Evolutionary conservation across 148 eudicot genomes (phyloP).

Genomic region (Camellia japonica): DNA sequence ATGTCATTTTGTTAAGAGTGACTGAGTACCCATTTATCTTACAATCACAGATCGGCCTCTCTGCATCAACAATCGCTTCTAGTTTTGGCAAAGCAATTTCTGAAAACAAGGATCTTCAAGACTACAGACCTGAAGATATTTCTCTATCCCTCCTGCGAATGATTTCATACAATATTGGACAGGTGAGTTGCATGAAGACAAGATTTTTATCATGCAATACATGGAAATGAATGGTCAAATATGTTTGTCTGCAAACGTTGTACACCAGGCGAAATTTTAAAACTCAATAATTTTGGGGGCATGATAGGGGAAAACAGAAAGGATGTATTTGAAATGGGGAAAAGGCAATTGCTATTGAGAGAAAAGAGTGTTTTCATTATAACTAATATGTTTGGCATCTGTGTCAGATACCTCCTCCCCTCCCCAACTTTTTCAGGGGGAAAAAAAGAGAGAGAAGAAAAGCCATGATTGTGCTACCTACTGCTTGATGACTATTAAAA

Average conservation of each 20-base stretch:
- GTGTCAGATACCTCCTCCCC: not conserved
- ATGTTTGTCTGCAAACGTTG: not conserved
- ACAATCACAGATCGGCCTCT: constrained; percentile 78
- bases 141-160: constrained; percentile 94
- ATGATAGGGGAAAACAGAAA: not conserved
- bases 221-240: not conserved
- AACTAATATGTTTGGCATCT: not conserved
- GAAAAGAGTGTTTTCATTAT: not conserved
- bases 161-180: constrained; percentile 98
- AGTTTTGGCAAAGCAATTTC: constrained; percentile 98
- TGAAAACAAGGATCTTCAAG: constrained; percentile 77
- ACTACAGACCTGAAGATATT: constrained; percentile 96
- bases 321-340: not conserved
- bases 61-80: constrained; percentile 97
- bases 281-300: not conserved
- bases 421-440: too few relatives aligned
- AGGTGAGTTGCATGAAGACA: constrained; percentile 43
- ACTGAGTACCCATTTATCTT: not conserved
- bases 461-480: too few relatives aligned
- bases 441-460: too few relatives aligned
- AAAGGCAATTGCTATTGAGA: not conserved
- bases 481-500: not conserved
- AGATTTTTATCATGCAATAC: not conserved
- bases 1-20: not conserved
- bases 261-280: not conserved